Conservation (phyloP, 768 basidiomycete species). For the Suillus luteus region DNA sequence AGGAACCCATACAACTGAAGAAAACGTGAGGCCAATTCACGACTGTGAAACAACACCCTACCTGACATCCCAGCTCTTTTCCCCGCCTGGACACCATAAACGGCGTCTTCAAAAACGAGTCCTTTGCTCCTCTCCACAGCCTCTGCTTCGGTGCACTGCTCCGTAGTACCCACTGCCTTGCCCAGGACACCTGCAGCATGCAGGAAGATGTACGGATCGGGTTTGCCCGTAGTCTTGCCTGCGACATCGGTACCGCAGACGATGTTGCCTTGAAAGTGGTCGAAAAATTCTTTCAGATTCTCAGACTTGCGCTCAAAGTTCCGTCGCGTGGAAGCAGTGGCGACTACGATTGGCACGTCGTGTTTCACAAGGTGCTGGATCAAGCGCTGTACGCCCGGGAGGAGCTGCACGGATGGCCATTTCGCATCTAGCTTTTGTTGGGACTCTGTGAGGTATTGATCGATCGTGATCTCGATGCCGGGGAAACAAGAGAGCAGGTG, state of each 20-base stretch:
- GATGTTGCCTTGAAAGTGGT: conserved; percentile 57
- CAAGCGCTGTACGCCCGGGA: conserved; percentile 75
- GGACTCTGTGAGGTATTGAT: conserved; percentile 60
- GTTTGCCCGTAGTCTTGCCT: conserved; percentile 67
- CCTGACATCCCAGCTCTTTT: conserved; percentile 87
- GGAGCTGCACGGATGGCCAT: conserved; percentile 69
- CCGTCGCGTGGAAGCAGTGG: conserved; percentile 70
- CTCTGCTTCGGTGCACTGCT: conserved; percentile 36
- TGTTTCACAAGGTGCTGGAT: conserved; percentile 70
- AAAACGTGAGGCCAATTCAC: background rate
- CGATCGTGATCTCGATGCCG: conserved; percentile 61
- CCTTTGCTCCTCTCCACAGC: conserved; percentile 56
- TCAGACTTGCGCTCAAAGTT: conserved; percentile 70
- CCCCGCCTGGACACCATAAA: conserved; percentile 77
- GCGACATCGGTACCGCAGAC: conserved; percentile 75
- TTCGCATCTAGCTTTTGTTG: conserved; percentile 57
- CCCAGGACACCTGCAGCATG: conserved; percentile 65
- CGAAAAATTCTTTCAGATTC: conserved; percentile 60
- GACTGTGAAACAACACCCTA: conserved; percentile 33
- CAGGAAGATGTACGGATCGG: conserved; percentile 80
- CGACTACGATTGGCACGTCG: conserved; percentile 76
- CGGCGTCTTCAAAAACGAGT: conserved; percentile 81
- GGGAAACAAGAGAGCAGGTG: conserved; percentile 80
- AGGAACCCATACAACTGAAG: conserved; percentile 81
- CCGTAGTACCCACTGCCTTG: conserved; percentile 52